Evolutionary conservation across 768 basidiomycete genomes (phyloP).

Genomic region (Termitomyces sp.): DNA sequence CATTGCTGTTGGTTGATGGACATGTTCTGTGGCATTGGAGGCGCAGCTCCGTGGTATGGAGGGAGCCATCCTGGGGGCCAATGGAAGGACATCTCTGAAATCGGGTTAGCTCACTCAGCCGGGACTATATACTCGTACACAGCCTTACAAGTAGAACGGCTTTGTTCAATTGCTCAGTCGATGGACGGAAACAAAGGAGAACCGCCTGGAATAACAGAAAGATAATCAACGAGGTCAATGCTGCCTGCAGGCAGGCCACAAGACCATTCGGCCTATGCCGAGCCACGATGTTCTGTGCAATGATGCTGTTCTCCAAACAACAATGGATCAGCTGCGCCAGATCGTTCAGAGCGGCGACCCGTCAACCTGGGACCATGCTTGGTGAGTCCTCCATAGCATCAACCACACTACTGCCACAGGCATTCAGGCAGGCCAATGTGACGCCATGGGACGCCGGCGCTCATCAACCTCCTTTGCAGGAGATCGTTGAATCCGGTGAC

Average conservation of each 20-base stretch:
- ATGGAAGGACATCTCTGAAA: conserved; percentile 1
- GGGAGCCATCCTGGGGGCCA: conserved; percentile 21
- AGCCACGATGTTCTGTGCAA: neutral
- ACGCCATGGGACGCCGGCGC: conserved; percentile 63
- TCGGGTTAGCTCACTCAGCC: neutral
- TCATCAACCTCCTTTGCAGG: conserved; percentile 48
- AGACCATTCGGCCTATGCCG: conserved; percentile 2
- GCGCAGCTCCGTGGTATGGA: conserved; percentile 44
- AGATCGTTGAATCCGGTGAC: conserved; percentile 39
- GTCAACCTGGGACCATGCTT: conserved; percentile 22
- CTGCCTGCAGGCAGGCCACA: neutral
- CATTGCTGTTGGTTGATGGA: conserved; percentile 41
- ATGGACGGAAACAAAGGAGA: neutral
- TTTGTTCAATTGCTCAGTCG: neutral
- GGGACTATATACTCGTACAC: neutral
- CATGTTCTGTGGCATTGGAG: conserved; percentile 49
- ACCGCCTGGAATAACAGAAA: neutral
- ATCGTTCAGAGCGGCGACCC: conserved; percentile 20
- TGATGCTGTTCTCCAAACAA: too few relatives aligned
- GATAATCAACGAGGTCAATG: neutral
- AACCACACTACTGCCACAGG: neutral
- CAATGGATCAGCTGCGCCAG: conserved; percentile 6
- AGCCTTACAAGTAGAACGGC: neutral
- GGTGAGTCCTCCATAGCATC: conserved; percentile 10
- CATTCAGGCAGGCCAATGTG: conserved; percentile 35